Conservation (phyloP, 1,284 basidiomycete species). For the Cutaneotrichosporon sp. region DNA sequence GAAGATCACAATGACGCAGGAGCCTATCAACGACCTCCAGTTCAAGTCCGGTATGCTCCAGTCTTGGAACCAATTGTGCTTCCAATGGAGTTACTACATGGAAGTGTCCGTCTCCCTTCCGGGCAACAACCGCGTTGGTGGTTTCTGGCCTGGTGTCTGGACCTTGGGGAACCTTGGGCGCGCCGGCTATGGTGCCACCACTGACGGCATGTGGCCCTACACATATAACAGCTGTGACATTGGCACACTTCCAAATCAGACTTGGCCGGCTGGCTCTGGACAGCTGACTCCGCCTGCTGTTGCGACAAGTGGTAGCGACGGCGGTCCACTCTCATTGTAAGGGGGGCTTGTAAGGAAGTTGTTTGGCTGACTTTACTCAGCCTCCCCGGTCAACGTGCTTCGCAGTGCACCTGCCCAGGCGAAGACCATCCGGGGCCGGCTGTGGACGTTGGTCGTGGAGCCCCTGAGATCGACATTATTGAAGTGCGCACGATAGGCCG, state of each 20-base stretch:
- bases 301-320: slow-evolving; percentile 23
- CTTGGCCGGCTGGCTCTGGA: slow-evolving; percentile 37
- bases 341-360: not conserved
- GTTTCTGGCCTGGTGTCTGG: slow-evolving; percentile 78
- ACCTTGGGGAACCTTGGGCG: slow-evolving; percentile 87
- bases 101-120: slow-evolving; percentile 71
- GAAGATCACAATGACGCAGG: slow-evolving; percentile 67
- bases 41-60: slow-evolving; percentile 58
- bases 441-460: slow-evolving; percentile 47
- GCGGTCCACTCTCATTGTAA: slow-evolving; percentile 13
- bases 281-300: slow-evolving; percentile 24
- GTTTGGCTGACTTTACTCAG: slow-evolving; percentile 15
- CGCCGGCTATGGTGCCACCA: slow-evolving; percentile 73
- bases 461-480: slow-evolving; percentile 56
- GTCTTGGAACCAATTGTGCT: slow-evolving; percentile 75
- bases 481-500: slow-evolving; percentile 37
- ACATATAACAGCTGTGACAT: slow-evolving; percentile 72
- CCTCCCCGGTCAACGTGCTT: slow-evolving; percentile 56
- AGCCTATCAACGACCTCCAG: slow-evolving; percentile 64
- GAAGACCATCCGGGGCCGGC: slow-evolving; percentile 50
- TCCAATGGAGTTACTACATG: slow-evolving; percentile 53
- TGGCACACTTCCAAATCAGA: slow-evolving; percentile 66
- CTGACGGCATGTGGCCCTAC: slow-evolving; percentile 55
- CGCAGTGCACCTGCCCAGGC: slow-evolving; percentile 56
- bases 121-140: slow-evolving; percentile 52